Evolutionary conservation across 2,329 filamentous ascomycete genomes (phyloP).

Genomic region (Cercospora sp.): DNA sequence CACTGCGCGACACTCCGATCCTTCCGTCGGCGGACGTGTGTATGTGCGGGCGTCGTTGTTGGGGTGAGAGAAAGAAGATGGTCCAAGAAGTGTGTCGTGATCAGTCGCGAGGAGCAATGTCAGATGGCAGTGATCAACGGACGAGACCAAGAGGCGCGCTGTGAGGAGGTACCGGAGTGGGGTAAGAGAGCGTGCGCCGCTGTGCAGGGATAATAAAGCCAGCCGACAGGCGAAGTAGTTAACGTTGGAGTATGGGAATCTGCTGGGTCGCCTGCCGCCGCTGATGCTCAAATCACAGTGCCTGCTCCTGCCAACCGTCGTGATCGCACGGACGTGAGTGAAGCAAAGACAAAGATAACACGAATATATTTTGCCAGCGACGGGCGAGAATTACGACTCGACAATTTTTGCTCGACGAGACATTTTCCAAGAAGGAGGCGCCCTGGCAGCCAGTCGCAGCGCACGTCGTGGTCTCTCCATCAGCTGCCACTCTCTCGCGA

Average conservation of each 20-base stretch:
- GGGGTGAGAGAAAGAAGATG: neutral
- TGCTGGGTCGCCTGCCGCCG: neutral
- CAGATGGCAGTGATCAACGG: neutral
- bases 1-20: constrained; percentile 1
- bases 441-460: neutral
- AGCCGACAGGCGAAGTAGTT: too few relatives aligned
- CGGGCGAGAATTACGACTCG: neutral
- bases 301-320: neutral
- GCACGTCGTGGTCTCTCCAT: constrained; percentile 1
- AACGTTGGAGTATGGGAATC: too few relatives aligned
- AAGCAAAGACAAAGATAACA: neutral
- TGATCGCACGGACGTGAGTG: neutral
- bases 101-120: neutral
- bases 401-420: neutral
- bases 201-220: neutral
- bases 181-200: neutral
- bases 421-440: constrained; percentile 1
- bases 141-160: neutral
- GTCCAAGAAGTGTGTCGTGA: constrained; percentile 2
- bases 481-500: constrained; percentile 12
- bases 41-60: neutral
- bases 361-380: neutral
- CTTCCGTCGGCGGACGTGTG: neutral
- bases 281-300: neutral
- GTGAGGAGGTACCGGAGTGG: neutral